These are phyloP conservation scores for Hamamelis virginiana DNA, from an alignment of 164 flowering plant species.

Conservation along the genomic window DNA sequence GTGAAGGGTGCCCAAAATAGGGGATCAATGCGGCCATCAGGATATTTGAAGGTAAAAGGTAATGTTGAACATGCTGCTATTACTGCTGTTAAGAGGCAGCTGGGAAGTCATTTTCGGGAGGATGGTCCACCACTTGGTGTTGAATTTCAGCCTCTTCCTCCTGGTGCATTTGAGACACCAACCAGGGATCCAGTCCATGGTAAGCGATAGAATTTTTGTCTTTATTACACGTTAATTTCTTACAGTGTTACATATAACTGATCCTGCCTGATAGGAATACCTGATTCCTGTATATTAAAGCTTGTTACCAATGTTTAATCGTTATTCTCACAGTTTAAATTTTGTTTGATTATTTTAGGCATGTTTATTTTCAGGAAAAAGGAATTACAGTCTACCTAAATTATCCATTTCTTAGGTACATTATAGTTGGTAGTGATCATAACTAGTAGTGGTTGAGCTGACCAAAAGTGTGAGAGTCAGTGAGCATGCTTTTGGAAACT, in stretches of 20 bases:
- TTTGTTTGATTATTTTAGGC: not conserved
- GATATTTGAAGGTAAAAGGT: constrained; percentile 72
- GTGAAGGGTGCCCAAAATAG: constrained; percentile 23
- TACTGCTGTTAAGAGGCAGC: constrained; percentile 75
- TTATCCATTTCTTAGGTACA: not conserved
- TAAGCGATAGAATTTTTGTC: constrained; percentile 13
- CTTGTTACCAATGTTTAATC: not conserved
- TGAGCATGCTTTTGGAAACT: not conserved
- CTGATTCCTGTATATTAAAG: not conserved
- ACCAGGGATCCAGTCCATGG: constrained; percentile 29
- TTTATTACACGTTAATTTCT: not conserved
- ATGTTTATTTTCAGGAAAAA: not conserved
- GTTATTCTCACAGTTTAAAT: not conserved
- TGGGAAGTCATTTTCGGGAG: constrained; percentile 66
- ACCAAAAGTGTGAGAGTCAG: not conserved
- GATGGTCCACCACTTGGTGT: constrained; percentile 89
- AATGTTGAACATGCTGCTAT: constrained; percentile 76
- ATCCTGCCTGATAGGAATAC: not conserved
- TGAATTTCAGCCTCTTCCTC: constrained; percentile 83
- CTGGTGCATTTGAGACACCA: constrained; percentile 76
- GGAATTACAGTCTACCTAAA: not conserved
- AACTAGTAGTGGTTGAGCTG: not conserved
- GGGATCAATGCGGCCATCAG: constrained; percentile 55
- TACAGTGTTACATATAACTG: not conserved
- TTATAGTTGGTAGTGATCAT: not conserved